These are phyloP conservation scores for Cordyceps fumosorosea DNA, from an alignment of 2,329 filamentous ascomycete species.

Conservation along the genomic window DNA sequence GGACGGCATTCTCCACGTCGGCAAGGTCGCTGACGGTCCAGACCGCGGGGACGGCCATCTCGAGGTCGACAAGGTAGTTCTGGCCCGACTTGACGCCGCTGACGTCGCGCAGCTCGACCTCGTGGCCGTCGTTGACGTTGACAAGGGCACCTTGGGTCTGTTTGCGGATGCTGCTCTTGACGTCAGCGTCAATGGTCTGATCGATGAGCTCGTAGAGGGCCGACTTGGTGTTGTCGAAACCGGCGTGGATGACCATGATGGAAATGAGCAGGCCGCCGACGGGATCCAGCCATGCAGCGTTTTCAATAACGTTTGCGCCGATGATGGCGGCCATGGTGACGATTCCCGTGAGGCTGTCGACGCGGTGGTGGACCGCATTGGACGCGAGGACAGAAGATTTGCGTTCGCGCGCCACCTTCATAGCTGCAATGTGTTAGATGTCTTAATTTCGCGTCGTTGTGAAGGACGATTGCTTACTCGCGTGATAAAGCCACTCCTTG, in stretches of 20 bases:
- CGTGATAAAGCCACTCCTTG: constrained; percentile 96
- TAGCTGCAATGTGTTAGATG: constrained; percentile 49
- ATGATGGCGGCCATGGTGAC: constrained; percentile 86
- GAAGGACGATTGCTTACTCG: constrained; percentile 58
- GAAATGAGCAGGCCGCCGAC: constrained; percentile 91
- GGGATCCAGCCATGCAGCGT: constrained; percentile 89
- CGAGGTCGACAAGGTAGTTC: constrained; percentile 89
- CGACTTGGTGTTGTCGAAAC: constrained; percentile 74
- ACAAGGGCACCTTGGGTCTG: constrained; percentile 56
- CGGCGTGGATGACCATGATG: constrained; percentile 85
- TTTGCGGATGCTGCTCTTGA: constrained; percentile 64
- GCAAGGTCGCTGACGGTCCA: constrained; percentile 70
- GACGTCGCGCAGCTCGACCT: constrained; percentile 68
- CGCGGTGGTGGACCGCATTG: constrained; percentile 92
- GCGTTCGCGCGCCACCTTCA: constrained; percentile 90
- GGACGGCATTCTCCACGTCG: constrained; percentile 65
- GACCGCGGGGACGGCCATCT: constrained; percentile 68
- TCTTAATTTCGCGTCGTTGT: neutral
- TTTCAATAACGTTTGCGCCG: constrained; percentile 77
- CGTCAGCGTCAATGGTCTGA: constrained; percentile 76
- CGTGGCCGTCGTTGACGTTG: constrained; percentile 44
- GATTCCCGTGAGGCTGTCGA: constrained; percentile 91
- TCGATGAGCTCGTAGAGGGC: constrained; percentile 89
- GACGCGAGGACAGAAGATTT: constrained; percentile 94
- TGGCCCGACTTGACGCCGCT: constrained; percentile 93